A percentile compares a stretch with the other conserved stretches of the same genome.
Evolutionary conservation across 1,139 yeast species (phyloP).

Genomic region (Yamadazyma jaroonii): DNA sequence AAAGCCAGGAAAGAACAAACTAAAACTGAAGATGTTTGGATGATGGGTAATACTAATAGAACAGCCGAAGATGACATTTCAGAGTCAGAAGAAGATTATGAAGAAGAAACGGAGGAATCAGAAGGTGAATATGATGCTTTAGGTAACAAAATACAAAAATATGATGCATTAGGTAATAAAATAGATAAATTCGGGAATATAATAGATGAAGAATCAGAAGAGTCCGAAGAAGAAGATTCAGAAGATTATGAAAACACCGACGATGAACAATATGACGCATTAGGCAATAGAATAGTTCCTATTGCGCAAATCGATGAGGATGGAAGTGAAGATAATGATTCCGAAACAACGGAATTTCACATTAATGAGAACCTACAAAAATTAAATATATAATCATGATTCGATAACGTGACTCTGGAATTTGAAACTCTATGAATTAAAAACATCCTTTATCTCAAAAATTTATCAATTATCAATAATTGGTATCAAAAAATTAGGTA

Average conservation of each 20-base stretch:
- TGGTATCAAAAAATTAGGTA: too few species aligned
- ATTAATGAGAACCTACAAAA: too few species aligned
- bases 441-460: too few species aligned
- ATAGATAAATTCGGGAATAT: conserved; percentile 4
- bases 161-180: conserved; percentile 12
- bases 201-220: conserved; percentile 2
- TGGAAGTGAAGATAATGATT: too few species aligned
- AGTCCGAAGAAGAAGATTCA: conserved; percentile 10
- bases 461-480: too few species aligned
- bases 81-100: conserved; percentile 12
- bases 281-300: too few species aligned
- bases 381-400: too few species aligned
- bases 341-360: too few species aligned
- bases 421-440: too few species aligned
- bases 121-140: conserved; percentile 7
- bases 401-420: too few species aligned
- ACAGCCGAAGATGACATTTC: conserved; percentile 9
- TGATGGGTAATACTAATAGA: conserved; percentile 74
- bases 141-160: conserved; percentile 7
- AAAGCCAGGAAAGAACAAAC: conserved; percentile 57
- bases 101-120: conserved; percentile 12
- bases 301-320: neutral
- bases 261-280: too few species aligned
- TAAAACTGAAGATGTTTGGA: conserved; percentile 67
- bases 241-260: conserved; percentile 1